These are phyloP conservation scores for Myxozyma neotropica DNA, from an alignment of 805 yeast species.

Conservation along the genomic window DNA sequence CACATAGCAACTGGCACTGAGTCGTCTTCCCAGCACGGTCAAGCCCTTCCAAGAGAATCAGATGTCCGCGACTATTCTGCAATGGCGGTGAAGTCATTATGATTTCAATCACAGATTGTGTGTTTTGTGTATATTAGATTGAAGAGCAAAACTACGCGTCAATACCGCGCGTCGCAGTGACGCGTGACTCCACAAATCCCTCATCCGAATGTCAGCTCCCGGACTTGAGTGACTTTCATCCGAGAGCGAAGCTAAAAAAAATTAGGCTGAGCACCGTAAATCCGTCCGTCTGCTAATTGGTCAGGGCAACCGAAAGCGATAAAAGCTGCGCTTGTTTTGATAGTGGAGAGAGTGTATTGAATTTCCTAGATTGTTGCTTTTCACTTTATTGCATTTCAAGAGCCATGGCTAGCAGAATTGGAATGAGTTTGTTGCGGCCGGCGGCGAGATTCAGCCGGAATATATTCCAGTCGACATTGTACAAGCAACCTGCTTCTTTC, in stretches of 20 bases:
- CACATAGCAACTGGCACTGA: slow-evolving; percentile 56
- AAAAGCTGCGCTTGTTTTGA: neutral
- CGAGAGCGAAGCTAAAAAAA: neutral
- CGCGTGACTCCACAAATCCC: neutral
- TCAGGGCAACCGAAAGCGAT: no score
- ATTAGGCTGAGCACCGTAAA: neutral
- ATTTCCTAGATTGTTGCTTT: no score
- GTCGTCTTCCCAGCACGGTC: slow-evolving; percentile 96
- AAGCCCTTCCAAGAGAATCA: slow-evolving; percentile 86
- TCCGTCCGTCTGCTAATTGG: no score
- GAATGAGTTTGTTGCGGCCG: neutral
- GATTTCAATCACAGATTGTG: no score
- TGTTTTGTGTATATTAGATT: no score
- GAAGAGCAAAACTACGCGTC: no score
- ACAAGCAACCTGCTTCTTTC: neutral
- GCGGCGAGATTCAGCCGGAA: neutral
- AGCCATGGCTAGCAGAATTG: neutral
- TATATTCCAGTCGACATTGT: neutral
- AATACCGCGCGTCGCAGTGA: no score
- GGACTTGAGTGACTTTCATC: neutral
- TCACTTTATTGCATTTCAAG: neutral
- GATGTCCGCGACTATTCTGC: slow-evolving; percentile 56
- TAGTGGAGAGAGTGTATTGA: no score
- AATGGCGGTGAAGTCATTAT: neutral
- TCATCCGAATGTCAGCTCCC: neutral